Evolutionary conservation across 192 early-diverging fungal species (phyloP).

Genomic region (Polychytrium aggregatum): DNA sequence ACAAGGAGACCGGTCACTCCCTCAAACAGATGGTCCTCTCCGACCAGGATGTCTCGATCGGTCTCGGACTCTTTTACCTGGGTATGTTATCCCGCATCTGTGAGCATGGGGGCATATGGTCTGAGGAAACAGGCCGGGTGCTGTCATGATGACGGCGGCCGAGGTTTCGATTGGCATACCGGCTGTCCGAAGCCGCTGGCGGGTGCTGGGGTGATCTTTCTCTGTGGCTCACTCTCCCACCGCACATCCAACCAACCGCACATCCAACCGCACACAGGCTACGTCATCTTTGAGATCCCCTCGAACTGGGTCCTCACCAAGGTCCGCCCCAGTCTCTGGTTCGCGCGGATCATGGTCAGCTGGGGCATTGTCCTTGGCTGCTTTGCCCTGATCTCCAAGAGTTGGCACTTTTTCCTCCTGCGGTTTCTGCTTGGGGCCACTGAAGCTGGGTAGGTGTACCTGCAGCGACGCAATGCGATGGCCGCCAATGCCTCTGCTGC

Average conservation of each 20-base stretch:
- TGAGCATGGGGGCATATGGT: too few species aligned
- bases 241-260: conserved; percentile 1
- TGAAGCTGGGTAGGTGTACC: conserved; percentile 65
- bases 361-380: conserved; percentile 43
- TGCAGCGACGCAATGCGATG: too few species aligned
- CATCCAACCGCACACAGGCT: conserved; percentile 14
- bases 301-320: conserved; percentile 63
- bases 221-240: conserved; percentile 7
- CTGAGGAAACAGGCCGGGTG: conserved; percentile 2
- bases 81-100: too few species aligned
- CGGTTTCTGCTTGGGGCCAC: conserved; percentile 40
- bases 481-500: too few species aligned
- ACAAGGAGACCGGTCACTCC: too few species aligned
- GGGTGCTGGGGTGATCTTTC: too few species aligned
- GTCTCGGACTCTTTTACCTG: too few species aligned
- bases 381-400: conserved; percentile 10
- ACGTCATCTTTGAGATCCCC: conserved; percentile 69
- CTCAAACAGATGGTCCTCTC: too few species aligned
- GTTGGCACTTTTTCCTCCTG: conserved; percentile 16
- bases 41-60: too few species aligned
- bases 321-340: conserved; percentile 44
- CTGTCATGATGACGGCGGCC: conserved; percentile 12
- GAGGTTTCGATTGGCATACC: conserved; percentile 53
- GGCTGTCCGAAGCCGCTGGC: too few species aligned
- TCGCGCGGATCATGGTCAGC: conserved; percentile 28